Base-by-base conservation (phyloP, 1,139 yeast species). In the Pichia kudriavzevii region DNA sequence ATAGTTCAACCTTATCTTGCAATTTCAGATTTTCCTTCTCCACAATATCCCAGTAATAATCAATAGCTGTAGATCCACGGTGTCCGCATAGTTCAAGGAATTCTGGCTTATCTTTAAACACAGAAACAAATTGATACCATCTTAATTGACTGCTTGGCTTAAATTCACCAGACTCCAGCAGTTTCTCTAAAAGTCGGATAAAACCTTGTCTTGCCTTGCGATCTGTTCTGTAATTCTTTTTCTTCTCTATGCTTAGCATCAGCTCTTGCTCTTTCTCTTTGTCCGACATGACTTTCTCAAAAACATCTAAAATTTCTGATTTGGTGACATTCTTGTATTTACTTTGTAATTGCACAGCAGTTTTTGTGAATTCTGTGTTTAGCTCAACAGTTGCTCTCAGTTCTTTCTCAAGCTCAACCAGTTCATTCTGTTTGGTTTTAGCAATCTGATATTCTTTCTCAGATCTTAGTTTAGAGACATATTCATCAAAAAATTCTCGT, bases 31-130 rank as follows among this genome's bases (percentile, higher is more conserved):
- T 67, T 48, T 75, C 74, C 36, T 73, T 79, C 47, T 81, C 88
- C 2, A 80, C 68, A 1, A 71, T 53, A 54, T 88, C 95, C 75
- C 85, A 72, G 49, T 82, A 84, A 29, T 84, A 59, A 42, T 87
- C 95, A 24, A 80, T 53, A 0, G 95, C 82, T 1, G 77, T 67
- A 0, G 96, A 85, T 0, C 96, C 96, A 28, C 74, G 67, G 40
- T 88, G 68, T 0, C 94, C 95, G 41, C 87, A 68, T 28, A 85
- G 48, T 16, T 69, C 75, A 12, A 70, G 53, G 50, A 80, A 85
- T 13, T 75, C 61, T 35, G 64, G 67, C 40, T 80, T 80, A 20
- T 71, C 68, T 45, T 74, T 75, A 2, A 87, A 50, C 3, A 54
- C 40, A 0, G 71, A 64, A 25, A 72, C 64, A 6, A 83, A 52